Conservation (phyloP, 306 rosid genomes). For the Malus orientalis region DNA sequence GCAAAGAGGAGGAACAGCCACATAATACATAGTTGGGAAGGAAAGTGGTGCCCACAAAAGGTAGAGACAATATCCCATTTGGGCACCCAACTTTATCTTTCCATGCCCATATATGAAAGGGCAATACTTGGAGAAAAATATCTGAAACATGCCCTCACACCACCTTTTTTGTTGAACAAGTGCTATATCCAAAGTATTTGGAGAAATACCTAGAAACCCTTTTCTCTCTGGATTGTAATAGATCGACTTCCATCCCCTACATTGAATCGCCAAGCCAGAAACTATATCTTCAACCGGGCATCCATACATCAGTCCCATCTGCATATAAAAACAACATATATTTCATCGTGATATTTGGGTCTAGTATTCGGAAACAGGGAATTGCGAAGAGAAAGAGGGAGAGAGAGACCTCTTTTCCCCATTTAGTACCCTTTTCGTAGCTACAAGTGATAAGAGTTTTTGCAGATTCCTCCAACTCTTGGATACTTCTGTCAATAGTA, state of each 20-base stretch:
- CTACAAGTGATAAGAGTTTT: constrained; percentile 42
- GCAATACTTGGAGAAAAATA: constrained; percentile 61
- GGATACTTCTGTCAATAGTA: constrained; percentile 19
- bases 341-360: not conserved
- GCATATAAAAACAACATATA: constrained; percentile 6
- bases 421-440: constrained; percentile 48
- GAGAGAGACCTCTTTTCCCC: constrained; percentile 55
- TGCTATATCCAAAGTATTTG: constrained; percentile 37
- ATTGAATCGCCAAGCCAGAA: constrained; percentile 49
- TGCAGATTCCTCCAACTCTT: constrained; percentile 45
- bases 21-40: constrained; percentile 42
- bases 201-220: constrained; percentile 61
- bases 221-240: constrained; percentile 54
- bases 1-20: constrained; percentile 46
- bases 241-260: constrained; percentile 69
- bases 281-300: constrained; percentile 50
- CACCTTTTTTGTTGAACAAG: constrained; percentile 56
- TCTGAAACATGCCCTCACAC: constrained; percentile 55
- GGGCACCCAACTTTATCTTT: constrained; percentile 43
- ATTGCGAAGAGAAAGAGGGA: not conserved
- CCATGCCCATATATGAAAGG: constrained; percentile 65
- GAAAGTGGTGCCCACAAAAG: constrained; percentile 71
- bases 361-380: not conserved
- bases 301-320: constrained; percentile 71
- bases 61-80: constrained; percentile 52